Evolutionary conservation across 495 filamentous ascomycete species (phyloP), one percentile per base, ranked within the genome.

Genomic region (Geoglossum glabrum): DNA sequence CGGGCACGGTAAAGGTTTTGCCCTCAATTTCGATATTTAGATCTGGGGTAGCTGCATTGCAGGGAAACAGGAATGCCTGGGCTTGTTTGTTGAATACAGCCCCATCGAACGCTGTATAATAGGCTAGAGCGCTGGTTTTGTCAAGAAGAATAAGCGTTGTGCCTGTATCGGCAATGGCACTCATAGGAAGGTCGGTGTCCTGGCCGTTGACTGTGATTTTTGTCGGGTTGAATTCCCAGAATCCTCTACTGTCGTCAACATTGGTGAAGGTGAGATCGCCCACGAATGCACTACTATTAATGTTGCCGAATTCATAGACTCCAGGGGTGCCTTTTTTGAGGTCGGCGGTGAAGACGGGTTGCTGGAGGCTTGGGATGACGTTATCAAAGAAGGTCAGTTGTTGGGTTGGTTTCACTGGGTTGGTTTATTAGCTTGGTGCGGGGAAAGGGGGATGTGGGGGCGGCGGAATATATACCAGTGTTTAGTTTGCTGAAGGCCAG

Each of bases 321-420:
- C 87, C 86, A 7, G 74, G 71, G 23, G 67, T 70, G 56, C 78
- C 73, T 21, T 75, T 68, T 58, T 80, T 79, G 43, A 92, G 77
- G 50, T 82, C 76, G 26, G 82, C 82, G 1, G 85, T 84, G 68
- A 92, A 84, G 25, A 92, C 68, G 5, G 86, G 85, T 62, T 78
- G 69, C 38, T 79, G 75, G 25, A 94, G 78, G 10, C 67, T 67
- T 25, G 71, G 58, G 61, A 79, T 75, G 50, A 85, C 71, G 64
- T 87, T 90, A 59, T 87, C 85, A 67, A 92, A 90, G 68, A 89
- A 92, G 28, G 86, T 92, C 64, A 80, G 79, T 65, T 87, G 82
- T 61, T 71, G 72, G 15, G 73, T 66, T 0, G 85, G 83, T 54
- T 76, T 66, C 43, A 92, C 79, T 31, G 78, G 26, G 54, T 17